Percentiles rank a stretch among this genome's conserved stretches.
Conservation (phyloP, 176 grass and related monocot species). For the Bolboschoenus planiculmis region DNA sequence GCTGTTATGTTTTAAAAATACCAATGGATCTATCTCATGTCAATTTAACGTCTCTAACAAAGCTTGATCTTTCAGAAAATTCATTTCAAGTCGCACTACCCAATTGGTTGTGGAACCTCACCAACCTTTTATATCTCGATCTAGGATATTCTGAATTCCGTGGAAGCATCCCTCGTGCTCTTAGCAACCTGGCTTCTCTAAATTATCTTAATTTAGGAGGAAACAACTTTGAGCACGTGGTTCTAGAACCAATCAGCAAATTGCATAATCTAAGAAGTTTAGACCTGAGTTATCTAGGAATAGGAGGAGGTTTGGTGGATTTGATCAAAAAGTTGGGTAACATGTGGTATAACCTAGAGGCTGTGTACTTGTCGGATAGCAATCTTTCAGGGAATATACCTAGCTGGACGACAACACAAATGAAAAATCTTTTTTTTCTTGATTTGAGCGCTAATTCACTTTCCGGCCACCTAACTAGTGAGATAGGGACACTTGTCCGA, state of each 20-base stretch:
- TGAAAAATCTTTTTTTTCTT: not conserved
- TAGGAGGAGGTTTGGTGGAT: not conserved
- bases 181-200: not conserved
- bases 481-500: not conserved
- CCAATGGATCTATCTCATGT: not conserved
- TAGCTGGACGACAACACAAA: not conserved
- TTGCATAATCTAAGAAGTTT: slow-evolving; percentile 18
- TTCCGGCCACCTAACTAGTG: not conserved
- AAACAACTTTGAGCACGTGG: not conserved
- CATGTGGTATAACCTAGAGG: not conserved
- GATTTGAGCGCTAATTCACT: not conserved
- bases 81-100: not conserved
- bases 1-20: slow-evolving; percentile 9
- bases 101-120: slow-evolving; percentile 38
- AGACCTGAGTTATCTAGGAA: not conserved
- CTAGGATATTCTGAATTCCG: not conserved
- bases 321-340: not conserved
- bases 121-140: not conserved
- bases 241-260: not conserved
- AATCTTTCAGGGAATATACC: slow-evolving; percentile 15
- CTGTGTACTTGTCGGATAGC: not conserved
- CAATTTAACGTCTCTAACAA: slow-evolving; percentile 19
- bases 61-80: not conserved
- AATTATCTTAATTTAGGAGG: not conserved
- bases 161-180: not conserved